phyloP scores from a whole-genome alignment of 2,329 filamentous ascomycete species.

The Epichloe sp. region DNA sequence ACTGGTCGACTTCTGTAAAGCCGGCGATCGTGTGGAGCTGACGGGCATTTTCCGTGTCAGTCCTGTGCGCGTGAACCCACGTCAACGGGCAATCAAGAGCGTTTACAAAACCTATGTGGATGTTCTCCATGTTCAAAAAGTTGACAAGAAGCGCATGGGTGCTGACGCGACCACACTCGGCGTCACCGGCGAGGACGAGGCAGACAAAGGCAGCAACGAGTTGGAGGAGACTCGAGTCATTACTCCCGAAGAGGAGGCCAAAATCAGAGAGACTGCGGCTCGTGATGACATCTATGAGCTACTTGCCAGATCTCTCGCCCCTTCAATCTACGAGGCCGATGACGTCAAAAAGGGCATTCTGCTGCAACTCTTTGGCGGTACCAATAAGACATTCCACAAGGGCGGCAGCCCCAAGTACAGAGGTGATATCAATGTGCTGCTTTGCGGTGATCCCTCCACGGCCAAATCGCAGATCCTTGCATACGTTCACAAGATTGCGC shows the following conservation, averaged over 20 bases:
- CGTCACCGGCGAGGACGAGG: slow-evolving; percentile 58
- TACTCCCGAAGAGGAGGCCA: slow-evolving; percentile 73
- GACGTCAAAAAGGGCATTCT: slow-evolving; percentile 99
- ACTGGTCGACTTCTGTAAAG: slow-evolving; percentile 93
- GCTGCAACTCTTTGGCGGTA: slow-evolving; percentile 90
- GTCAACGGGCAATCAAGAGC: slow-evolving; percentile 83
- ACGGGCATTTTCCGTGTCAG: slow-evolving; percentile 96
- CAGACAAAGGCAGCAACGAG: slow-evolving; percentile 52
- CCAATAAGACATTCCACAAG: slow-evolving; percentile 96
- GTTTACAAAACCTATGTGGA: slow-evolving; percentile 98
- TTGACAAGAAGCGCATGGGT: slow-evolving; percentile 88
- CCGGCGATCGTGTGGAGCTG: slow-evolving; percentile 87
- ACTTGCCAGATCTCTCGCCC: slow-evolving; percentile 77
- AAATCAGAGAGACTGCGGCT: slow-evolving; percentile 68
- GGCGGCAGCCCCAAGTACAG: slow-evolving; percentile 90
- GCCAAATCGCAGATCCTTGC: slow-evolving; percentile 88
- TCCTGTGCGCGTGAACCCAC: slow-evolving; percentile 84
- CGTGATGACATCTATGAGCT: slow-evolving; percentile 88
- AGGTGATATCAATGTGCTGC: slow-evolving; percentile 92
- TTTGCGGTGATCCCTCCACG: slow-evolving; percentile 94
- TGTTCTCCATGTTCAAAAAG: slow-evolving; percentile 88
- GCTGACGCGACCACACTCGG: slow-evolving; percentile 82
- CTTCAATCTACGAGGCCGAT: slow-evolving; percentile 94
- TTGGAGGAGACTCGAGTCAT: slow-evolving; percentile 78
- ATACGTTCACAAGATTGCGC: slow-evolving; percentile 96